Base-by-base conservation (phyloP, 495 filamentous ascomycete genomes). In the Trypethelium eluteriae region DNA sequence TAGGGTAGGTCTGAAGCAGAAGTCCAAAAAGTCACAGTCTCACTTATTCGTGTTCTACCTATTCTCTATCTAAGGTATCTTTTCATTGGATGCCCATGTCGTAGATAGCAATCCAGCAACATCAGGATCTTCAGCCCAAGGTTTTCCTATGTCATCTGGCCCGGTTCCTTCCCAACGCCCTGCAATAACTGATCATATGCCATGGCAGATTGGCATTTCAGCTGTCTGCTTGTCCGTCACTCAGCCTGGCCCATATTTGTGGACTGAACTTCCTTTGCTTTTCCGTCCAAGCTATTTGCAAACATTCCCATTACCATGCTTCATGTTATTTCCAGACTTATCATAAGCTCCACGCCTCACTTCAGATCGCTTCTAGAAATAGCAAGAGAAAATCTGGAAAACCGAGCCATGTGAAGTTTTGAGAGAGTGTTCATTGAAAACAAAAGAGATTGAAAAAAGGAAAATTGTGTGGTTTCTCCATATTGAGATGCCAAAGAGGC, bases 71-170 rank as follows among this genome's bases (percentile, higher is more conserved):
- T 44, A 14, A 7, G 7, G 41, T 25, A 44, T 44, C 41, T 44
- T 44, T 7, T 14, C 41, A 44, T 44, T 14, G 41, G 6, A 10
- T 9, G 7, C 32, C 32, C 34, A 7, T 7, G 34, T 36, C 53
- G 36, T 59, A 34, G 36, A 32, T 36, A 59, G 18, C 53, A 59
- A 34, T 36, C 53, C 34, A 59, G 53, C 53, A 59, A 59, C 32
- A 36, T 34, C 5, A 59, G 7, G 32, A 59, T 59, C 6, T 14
- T 18, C 32, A 35, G 7, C 7, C 36, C 53, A 34, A 36, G 32
- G 5, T 14, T 14, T 10, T 36, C 11, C n/a, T 36, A 7, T 9
- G 32, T 36, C 53, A 7, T 18, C 49, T 5, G 10, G 5, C n/a
- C 25, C 49, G 25, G 5, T 53, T 18, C 5, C 5, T 18, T 18